These are phyloP conservation scores for Piromyces sp. DNA, from an alignment of 192 early-diverging fungal species.

Conservation along the genomic window DNA sequence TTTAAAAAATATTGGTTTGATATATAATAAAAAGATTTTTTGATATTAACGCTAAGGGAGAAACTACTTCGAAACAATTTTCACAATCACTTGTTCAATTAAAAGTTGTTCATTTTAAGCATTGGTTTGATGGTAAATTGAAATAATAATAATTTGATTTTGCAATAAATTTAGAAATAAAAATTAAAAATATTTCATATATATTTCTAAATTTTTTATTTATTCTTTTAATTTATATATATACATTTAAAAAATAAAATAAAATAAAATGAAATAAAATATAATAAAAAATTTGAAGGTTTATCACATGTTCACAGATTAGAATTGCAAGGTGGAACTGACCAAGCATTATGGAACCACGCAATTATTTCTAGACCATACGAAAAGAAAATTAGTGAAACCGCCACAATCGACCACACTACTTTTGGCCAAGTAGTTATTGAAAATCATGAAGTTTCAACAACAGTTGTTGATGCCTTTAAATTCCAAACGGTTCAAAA, in stretches of 20 bases:
- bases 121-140: not conserved
- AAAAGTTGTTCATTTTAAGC: not conserved
- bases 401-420: not conserved
- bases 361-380: not conserved
- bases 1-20: too few relatives aligned
- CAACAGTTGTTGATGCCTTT: not conserved
- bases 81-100: not conserved
- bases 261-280: not conserved
- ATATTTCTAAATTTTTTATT: too few relatives aligned
- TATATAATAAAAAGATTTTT: not conserved
- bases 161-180: too few relatives aligned
- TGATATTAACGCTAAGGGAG: not conserved
- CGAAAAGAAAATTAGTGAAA: not conserved
- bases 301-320: not conserved
- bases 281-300: not conserved
- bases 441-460: not conserved
- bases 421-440: not conserved
- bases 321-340: not conserved
- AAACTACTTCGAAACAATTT: not conserved
- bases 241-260: not conserved
- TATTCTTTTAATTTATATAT: not conserved
- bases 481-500: not conserved
- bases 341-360: not conserved
- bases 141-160: too few relatives aligned
- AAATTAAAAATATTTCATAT: too few relatives aligned